These are phyloP conservation scores for Penicillium sp. DNA, from an alignment of 2,329 filamentous ascomycete species.

Conservation along the genomic window DNA sequence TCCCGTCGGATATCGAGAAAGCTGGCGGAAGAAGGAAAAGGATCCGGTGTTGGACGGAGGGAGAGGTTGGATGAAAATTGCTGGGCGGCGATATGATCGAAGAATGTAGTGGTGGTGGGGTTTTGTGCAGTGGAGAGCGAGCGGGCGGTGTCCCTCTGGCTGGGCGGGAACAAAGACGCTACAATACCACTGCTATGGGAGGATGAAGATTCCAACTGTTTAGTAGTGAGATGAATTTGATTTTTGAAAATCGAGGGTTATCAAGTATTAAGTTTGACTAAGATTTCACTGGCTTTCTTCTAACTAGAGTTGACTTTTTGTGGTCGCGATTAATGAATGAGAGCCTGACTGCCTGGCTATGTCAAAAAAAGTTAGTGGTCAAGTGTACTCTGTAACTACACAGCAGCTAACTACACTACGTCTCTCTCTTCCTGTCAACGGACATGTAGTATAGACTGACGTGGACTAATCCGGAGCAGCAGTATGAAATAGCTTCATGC, in stretches of 20 bases:
- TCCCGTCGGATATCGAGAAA: conserved; percentile 9
- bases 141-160: conserved; percentile 35
- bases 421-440: neutral
- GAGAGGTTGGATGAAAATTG: conserved; percentile 43
- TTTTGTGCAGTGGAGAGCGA: conserved; percentile 45
- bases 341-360: neutral
- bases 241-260: no score
- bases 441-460: no score
- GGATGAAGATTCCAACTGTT: neutral
- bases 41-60: conserved; percentile 20
- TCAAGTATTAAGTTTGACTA: neutral
- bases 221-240: neutral
- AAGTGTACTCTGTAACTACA: neutral
- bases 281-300: neutral
- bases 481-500: neutral
- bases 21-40: conserved; percentile 12
- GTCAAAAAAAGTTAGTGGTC: neutral
- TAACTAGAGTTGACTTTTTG: neutral
- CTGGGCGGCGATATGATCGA: conserved; percentile 44
- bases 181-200: neutral
- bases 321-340: neutral
- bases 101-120: conserved; percentile 38
- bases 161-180: conserved; percentile 2
- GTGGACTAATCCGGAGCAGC: neutral
- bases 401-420: neutral